Evolutionary conservation across 1,139 yeast species (phyloP).

Genomic region (Pneumocystis sp.): DNA sequence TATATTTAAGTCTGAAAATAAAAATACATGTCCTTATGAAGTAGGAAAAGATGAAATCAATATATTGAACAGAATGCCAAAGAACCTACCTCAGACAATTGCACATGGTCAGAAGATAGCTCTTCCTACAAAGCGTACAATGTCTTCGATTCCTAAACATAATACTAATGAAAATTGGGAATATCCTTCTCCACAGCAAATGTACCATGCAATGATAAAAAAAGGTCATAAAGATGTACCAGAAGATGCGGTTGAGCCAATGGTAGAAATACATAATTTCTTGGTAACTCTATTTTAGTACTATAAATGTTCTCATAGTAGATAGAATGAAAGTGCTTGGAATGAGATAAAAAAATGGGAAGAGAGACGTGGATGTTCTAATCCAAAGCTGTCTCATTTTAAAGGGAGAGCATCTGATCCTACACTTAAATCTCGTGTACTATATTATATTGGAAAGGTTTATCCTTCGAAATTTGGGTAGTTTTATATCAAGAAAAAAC

Average conservation of each 20-base stretch:
- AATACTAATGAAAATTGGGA: constrained; percentile 66
- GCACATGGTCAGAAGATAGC: constrained; percentile 70
- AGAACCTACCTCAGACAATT: constrained; percentile 39
- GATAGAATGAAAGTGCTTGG: constrained; percentile 89
- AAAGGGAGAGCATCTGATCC: constrained; percentile 84
- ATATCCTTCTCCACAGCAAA: constrained; percentile 97
- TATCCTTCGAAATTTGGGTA: constrained; percentile 57
- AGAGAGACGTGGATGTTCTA: constrained; percentile 28
- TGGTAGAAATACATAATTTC: constrained; percentile 93
- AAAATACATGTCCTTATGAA: neutral
- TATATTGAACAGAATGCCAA: constrained; percentile 86
- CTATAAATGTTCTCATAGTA: neutral
- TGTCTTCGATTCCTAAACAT: constrained; percentile 81
- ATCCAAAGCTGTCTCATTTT: constrained; percentile 69
- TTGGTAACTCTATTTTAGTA: constrained; percentile 19
- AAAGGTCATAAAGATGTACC: constrained; percentile 80
- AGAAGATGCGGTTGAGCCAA: constrained; percentile 88
- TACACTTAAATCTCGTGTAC: constrained; percentile 74
- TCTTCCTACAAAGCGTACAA: constrained; percentile 69
- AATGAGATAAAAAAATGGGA: constrained; percentile 90
- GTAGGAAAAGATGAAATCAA: constrained; percentile 24
- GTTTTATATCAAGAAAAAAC: neutral
- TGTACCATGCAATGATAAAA: constrained; percentile 92
- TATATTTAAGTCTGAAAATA: constrained; percentile 11
- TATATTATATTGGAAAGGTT: constrained; percentile 47